Base-by-base conservation (phyloP, 768 basidiomycete species). In the Russula ochroleuca region DNA sequence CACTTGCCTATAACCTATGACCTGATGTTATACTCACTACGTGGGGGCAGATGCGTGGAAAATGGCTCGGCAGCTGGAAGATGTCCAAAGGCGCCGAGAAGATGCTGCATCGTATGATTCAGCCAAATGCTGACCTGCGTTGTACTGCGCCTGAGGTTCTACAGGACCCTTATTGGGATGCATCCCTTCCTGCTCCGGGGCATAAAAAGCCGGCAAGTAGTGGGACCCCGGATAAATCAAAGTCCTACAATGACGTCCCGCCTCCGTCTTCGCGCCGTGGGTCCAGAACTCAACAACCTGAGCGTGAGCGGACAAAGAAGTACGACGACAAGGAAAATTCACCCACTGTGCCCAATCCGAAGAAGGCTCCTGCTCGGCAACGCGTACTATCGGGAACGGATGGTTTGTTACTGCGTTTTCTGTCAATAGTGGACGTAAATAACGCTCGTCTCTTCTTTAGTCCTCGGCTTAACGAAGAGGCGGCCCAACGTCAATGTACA, bases 41-140 rank as follows among this genome's bases (percentile, higher is more conserved):
- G 2, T 37, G 28, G 52, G 23, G 7, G 21, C 53, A 89, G 86
- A 77, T 90, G 64, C 81, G 83, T 2, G 94, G 94, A 13, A 86
- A 85, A 70, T 98, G 94, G 94, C 80, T 94, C 14, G 94, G 94
- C 45, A 80, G 78, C 37, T 91, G 90, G 85, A 78, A 80, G 50
- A 86, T 90, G 79, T 84, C 85, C 6, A 79, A 78, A 54, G 75
- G 79, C 71, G 75, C 83, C 57, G 90, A 94, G 73, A 80, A 76
- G 64, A 77, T 93, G 57, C 74, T 94, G 15, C 81, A 82, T n/a
- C 76, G 86, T 55, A 92, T 94, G 92, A 80, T 92, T 31, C 77
- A 82, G 10, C 89, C 92, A 13, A 90, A 90, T 70, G 89, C 88
- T n/a, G 88, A 92, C 69, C 70, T 91, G 62, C 82, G 91, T 11